Evolutionary conservation across 345 rosid genomes (phyloP).

Genomic region (Rhizophora apiculata): DNA sequence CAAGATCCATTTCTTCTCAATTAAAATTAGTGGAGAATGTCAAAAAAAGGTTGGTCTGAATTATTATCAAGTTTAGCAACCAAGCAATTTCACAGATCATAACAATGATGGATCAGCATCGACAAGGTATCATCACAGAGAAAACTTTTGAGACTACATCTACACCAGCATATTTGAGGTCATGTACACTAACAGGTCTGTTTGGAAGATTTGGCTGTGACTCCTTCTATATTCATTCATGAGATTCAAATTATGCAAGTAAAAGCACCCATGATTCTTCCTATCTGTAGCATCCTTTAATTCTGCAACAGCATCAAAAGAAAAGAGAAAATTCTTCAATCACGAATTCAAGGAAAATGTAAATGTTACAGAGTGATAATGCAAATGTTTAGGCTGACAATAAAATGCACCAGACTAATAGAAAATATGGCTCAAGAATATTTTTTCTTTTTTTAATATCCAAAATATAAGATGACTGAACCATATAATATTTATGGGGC

Average conservation of each 20-base stretch:
- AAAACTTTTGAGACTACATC: constrained; percentile 70
- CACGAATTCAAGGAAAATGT: constrained; percentile 42
- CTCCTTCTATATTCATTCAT: constrained; percentile 90
- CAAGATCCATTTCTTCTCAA: background rate
- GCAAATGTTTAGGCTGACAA: background rate
- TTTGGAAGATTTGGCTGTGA: constrained; percentile 78
- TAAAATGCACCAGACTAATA: background rate
- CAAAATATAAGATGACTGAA: background rate
- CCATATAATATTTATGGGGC: background rate
- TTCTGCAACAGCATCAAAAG: constrained; percentile 90
- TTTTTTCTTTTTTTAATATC: too few relatives aligned
- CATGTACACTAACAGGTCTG: constrained; percentile 70
- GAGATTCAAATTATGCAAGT: constrained; percentile 62
- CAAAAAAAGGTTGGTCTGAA: constrained; percentile 8
- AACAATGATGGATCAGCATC: constrained; percentile 72
- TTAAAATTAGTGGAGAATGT: background rate
- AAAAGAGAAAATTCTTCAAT: constrained; percentile 97
- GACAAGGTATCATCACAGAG: constrained; percentile 64
- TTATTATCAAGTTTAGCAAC: constrained; percentile 82
- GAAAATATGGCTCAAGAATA: background rate
- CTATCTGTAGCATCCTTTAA: constrained; percentile 67
- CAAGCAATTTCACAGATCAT: constrained; percentile 97
- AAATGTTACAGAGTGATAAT: constrained; percentile 12
- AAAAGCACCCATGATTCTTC: constrained; percentile 75
- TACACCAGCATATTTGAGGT: constrained; percentile 76